These are phyloP conservation scores for Colletotrichum liriopes DNA, from an alignment of 2,329 filamentous ascomycete genomes.

Conservation along the genomic window DNA sequence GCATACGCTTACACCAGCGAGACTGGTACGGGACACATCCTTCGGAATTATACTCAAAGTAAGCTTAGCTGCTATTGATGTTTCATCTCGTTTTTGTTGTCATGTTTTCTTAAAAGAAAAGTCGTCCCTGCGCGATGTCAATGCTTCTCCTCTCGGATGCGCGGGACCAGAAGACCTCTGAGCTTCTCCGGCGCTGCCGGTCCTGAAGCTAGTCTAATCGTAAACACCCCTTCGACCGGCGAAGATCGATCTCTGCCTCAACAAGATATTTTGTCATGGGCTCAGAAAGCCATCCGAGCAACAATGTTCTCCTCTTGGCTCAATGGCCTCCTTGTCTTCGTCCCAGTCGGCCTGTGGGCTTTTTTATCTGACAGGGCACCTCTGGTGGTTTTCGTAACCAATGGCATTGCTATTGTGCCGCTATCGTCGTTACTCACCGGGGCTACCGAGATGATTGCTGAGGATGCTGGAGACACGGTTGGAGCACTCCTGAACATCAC, in stretches of 20 bases:
- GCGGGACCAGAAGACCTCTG: not conserved
- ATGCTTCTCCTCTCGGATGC: not conserved
- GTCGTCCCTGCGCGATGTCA: not conserved
- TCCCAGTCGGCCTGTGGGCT: conserved; percentile 77
- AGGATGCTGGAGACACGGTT: conserved; percentile 70
- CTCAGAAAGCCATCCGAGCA: not conserved
- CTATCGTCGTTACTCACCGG: conserved; percentile 71
- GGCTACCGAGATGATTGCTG: conserved; percentile 73
- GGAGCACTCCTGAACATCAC: conserved; percentile 75
- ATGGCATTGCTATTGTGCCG: conserved; percentile 73
- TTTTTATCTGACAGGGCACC: conserved; percentile 58
- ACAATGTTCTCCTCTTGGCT: conserved; percentile 63
- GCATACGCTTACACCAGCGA: not conserved
- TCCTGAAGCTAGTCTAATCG: not conserved
- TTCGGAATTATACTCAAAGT: not conserved
- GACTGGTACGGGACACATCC: not conserved
- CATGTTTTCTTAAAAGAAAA: too few relatives aligned
- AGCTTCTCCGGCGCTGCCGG: conserved; percentile 19
- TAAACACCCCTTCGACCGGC: not conserved
- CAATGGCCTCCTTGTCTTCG: conserved; percentile 78
- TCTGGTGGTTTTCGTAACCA: conserved; percentile 69
- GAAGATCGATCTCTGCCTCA: not conserved
- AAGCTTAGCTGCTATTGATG: too few relatives aligned
- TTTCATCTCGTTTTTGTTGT: not conserved
- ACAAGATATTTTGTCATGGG: not conserved